These are phyloP conservation scores for Sapria himalayana DNA, from an alignment of 345 rosid species.

Conservation along the genomic window DNA sequence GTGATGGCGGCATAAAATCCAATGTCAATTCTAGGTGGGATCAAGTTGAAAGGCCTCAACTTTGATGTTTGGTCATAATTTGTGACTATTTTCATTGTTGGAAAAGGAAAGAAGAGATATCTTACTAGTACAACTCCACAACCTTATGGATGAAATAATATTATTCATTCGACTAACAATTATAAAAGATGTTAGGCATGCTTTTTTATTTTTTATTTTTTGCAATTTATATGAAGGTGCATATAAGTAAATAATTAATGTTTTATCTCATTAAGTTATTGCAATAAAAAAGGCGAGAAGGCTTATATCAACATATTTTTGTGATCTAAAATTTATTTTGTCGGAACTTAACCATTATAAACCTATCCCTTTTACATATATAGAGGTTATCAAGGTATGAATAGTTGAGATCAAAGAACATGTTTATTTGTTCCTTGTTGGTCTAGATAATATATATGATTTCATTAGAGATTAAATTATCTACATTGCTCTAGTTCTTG, in stretches of 20 bases:
- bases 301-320: background rate
- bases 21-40: background rate
- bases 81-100: background rate
- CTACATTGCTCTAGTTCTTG: background rate
- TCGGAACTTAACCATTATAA: too few relatives aligned
- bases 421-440: background rate
- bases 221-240: too few relatives aligned
- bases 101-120: background rate
- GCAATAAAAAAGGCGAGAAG: background rate
- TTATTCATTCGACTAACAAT: too few relatives aligned
- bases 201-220: too few relatives aligned
- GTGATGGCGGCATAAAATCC: too few relatives aligned
- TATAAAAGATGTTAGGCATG: too few relatives aligned
- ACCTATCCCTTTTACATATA: background rate
- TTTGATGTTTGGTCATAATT: background rate
- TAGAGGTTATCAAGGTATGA: background rate
- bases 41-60: background rate
- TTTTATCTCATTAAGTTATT: too few relatives aligned
- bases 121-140: too few relatives aligned
- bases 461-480: background rate
- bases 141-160: background rate
- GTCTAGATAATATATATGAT: background rate
- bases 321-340: background rate
- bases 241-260: too few relatives aligned
- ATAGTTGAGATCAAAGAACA: background rate